Percentiles rank a stretch among this genome's conserved stretches.
These are phyloP conservation scores for Boletus vermiculosoides DNA, from an alignment of 768 basidiomycete genomes.

Conservation along the genomic window DNA sequence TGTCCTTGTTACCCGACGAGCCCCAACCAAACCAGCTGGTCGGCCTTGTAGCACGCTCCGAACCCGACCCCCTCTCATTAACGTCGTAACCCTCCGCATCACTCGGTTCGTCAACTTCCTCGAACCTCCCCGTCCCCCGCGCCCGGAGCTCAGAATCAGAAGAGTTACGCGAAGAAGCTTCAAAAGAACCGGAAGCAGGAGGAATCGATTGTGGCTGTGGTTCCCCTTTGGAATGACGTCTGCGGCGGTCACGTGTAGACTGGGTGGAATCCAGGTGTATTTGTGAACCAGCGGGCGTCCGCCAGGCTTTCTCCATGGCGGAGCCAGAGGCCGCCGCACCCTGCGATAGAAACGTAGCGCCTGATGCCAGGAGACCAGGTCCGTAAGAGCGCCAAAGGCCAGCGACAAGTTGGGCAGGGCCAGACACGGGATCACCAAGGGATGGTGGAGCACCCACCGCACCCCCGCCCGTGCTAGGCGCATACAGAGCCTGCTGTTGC, in stretches of 20 bases:
- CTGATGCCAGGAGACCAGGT: slow-evolving; percentile 65
- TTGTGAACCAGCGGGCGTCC: slow-evolving; percentile 31
- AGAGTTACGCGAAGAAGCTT: slow-evolving; percentile 35
- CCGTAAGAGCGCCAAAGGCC: slow-evolving; percentile 80
- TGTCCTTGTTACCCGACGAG: slow-evolving; percentile 19
- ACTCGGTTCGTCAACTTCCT: slow-evolving; percentile 70
- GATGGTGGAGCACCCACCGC: slow-evolving; percentile 42
- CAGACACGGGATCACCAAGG: slow-evolving; percentile 53
- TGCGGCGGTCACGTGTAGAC: slow-evolving; percentile 46
- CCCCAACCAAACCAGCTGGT: slow-evolving; percentile 38
- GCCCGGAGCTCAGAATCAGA: slow-evolving; percentile 47
- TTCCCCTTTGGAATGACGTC: slow-evolving; percentile 55
- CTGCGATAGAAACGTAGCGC: slow-evolving; percentile 60
- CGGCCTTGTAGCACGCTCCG: slow-evolving; percentile 28
- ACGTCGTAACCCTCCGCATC: slow-evolving; percentile 66
- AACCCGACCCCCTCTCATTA: slow-evolving; percentile 14
- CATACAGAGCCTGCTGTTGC: slow-evolving; percentile 31
- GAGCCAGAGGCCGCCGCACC: slow-evolving; percentile 42
- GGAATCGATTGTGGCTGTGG: slow-evolving; percentile 29
- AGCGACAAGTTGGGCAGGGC: slow-evolving; percentile 62
- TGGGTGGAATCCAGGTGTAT: slow-evolving; percentile 25
- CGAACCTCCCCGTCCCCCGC: slow-evolving; percentile 51
- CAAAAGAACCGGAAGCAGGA: slow-evolving; percentile 32
- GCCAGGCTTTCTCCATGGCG: slow-evolving; percentile 27
- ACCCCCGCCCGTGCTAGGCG: slow-evolving; percentile 20